phyloP scores from a whole-genome alignment of 768 basidiomycete genomes.

The Rhodotorula graminis region DNA sequence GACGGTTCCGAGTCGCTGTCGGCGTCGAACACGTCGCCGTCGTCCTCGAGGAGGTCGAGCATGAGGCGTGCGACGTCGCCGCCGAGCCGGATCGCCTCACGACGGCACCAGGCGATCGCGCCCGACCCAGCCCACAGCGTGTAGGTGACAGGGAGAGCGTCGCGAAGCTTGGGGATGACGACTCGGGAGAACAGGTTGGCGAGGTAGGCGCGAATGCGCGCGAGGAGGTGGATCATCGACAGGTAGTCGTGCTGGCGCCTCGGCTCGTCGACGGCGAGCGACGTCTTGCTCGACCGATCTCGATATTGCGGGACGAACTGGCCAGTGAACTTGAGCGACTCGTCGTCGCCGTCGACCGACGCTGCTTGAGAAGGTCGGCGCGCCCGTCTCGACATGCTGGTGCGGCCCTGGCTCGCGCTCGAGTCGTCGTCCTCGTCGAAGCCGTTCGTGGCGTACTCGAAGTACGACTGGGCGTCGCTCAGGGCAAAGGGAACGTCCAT shows the following conservation, averaged over 20 bases:
- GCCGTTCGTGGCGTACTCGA: constrained; percentile 14
- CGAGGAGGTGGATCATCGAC: constrained; percentile 16
- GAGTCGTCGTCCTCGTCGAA: background rate
- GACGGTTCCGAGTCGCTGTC: background rate
- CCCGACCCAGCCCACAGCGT: constrained; percentile 7
- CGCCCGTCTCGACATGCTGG: background rate
- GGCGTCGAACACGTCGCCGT: constrained; percentile 6
- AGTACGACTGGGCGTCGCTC: constrained; percentile 4
- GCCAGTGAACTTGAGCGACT: background rate
- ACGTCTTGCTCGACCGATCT: background rate
- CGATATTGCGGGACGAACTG: background rate
- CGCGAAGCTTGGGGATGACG: constrained; percentile 12
- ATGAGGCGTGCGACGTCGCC: constrained; percentile 7
- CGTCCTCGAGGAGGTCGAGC: constrained; percentile 29
- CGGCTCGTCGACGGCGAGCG: background rate
- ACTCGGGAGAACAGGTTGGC: constrained; percentile 13
- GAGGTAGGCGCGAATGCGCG: constrained; percentile 12
- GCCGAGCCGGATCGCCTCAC: background rate
- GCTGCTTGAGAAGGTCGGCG: background rate
- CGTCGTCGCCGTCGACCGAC: background rate
- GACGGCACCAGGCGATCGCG: constrained; percentile 19
- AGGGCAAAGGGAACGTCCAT: constrained; percentile 13
- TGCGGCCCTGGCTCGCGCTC: background rate
- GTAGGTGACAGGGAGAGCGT: background rate
- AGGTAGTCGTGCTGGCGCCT: constrained; percentile 21